Percentiles rank a stretch among this genome's conserved stretches.
phyloP scores from a whole-genome alignment of 192 early-diverging fungal species.

The Oehlia diaphana region DNA sequence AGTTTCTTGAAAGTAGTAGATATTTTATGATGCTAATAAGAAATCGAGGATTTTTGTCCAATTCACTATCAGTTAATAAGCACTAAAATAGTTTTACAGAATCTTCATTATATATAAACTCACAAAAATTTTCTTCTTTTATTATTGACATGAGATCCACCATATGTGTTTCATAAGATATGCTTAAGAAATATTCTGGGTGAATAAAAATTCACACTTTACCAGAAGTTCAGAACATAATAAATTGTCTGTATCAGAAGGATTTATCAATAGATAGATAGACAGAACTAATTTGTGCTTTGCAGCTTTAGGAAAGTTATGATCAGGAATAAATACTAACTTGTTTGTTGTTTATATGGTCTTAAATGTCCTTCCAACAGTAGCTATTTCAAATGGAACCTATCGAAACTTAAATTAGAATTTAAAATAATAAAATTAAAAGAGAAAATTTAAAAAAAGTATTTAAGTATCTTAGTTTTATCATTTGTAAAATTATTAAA shows the following conservation, averaged over 20 bases:
- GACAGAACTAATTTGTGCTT: slow-evolving; percentile 1
- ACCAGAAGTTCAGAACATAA: not conserved
- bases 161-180: not conserved
- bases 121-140: not conserved
- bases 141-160: not conserved
- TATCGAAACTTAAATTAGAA: too few species aligned
- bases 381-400: not conserved
- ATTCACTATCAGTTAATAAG: not conserved
- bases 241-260: not conserved
- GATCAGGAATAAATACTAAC: not conserved
- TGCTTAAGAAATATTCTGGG: too few species aligned
- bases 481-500: not conserved
- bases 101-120: not conserved
- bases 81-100: not conserved
- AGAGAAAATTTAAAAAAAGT: too few species aligned
- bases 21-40: slow-evolving; percentile 3
- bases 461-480: not conserved
- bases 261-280: slow-evolving; percentile 2
- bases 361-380: slow-evolving; percentile 1
- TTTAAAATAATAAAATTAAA: too few species aligned
- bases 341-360: not conserved
- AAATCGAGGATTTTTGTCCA: not conserved
- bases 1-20: not conserved
- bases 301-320: not conserved
- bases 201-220: not conserved